Evolutionary conservation across 2,329 filamentous ascomycete genomes (phyloP).

Genomic region (Cladosporium halotolerans): DNA sequence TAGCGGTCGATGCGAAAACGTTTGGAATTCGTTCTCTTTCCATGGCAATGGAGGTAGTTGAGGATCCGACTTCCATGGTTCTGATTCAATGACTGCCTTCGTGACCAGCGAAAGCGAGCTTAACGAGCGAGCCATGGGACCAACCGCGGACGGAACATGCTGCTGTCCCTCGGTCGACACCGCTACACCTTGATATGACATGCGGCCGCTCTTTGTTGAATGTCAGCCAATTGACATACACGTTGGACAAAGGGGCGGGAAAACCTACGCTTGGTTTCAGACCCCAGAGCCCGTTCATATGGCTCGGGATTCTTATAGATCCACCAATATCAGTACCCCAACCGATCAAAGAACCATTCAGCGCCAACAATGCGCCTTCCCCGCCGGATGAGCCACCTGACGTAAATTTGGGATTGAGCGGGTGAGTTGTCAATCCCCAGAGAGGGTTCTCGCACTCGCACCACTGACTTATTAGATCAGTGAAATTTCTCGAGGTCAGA

Average conservation of each 20-base stretch:
- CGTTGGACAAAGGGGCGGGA: not conserved
- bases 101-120: conserved; percentile 43
- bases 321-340: conserved; percentile 50
- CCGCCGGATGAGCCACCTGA: conserved; percentile 45
- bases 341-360: conserved; percentile 40
- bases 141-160: conserved; percentile 57
- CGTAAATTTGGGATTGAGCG: conserved; percentile 37
- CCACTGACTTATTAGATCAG: conserved; percentile 34
- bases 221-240: too few relatives aligned
- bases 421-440: conserved; percentile 46
- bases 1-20: conserved; percentile 14
- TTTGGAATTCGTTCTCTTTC: conserved; percentile 27
- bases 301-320: conserved; percentile 44
- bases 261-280: conserved; percentile 41
- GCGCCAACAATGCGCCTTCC: conserved; percentile 36
- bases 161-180: conserved; percentile 60
- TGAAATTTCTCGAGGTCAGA: not conserved
- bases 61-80: conserved; percentile 40
- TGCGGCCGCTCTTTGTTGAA: conserved; percentile 43
- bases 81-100: conserved; percentile 23
- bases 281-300: conserved; percentile 45
- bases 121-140: conserved; percentile 51
- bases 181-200: conserved; percentile 53
- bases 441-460: conserved; percentile 50
- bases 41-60: conserved; percentile 38